Evolutionary conservation across 2,329 filamentous ascomycete genomes (phyloP), one percentile per base, ranked within the genome.

Genomic region (Fusarium sp.): DNA sequence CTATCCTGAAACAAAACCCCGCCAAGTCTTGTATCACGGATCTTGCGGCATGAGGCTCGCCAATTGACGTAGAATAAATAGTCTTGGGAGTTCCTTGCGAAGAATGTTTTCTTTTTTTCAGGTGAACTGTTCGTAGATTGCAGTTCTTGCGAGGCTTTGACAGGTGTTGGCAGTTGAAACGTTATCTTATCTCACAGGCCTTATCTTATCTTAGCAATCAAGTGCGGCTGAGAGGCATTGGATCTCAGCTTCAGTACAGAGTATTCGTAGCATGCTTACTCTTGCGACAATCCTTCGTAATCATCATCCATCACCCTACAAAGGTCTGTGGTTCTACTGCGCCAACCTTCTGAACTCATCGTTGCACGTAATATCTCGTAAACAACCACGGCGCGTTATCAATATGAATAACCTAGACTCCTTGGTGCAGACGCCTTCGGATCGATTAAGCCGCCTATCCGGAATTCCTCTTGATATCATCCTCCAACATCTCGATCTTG

Each of bases 1-100:
- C 46, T 25, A 31, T 67, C 63, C 58, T 69, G 58, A 52, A 57
- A 69, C 66, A 46, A 14, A 23, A 29, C 55, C 45, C 56, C 39
- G 63, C 65, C 65, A 56, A 63, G 65, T 38, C 41, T 27, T 48
- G 25, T 39, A 27, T 64, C n/a, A n/a, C 44, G 38, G 35, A 35
- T 42, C 29, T 21, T n/a, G 39, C 45, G 42, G 29, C 37, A 48
- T 15, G 16, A 55, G 10, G 6, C 4, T 29, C 21, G 0, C 33
- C 27, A 4, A n/a, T 33, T 45, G 11, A 38, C 19, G 37, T 37
- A 33, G n/a, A 42, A 66, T 66, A 66, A 66, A 66, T 66, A 66
- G 38, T 7, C 37, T 41, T 14, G 27, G 31, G 51, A 21, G 23
- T 46, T 35, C 15, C 10, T 35, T 27, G 21, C 29, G 31, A 27